These are phyloP conservation scores for Naematelia encephala DNA, from an alignment of 768 basidiomycete species.

Conservation along the genomic window DNA sequence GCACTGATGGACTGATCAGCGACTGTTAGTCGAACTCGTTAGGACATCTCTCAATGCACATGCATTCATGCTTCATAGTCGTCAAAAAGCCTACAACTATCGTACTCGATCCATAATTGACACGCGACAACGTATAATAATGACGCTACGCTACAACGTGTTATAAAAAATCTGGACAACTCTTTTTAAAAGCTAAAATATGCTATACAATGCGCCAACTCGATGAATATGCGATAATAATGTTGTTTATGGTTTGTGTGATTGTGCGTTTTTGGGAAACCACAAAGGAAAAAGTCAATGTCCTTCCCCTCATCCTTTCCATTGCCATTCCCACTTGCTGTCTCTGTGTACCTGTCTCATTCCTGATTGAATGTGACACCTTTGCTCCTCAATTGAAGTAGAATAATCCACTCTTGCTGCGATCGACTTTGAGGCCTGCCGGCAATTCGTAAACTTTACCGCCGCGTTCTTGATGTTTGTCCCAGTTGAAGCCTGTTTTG, in stretches of 20 bases:
- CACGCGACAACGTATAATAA: too few relatives aligned
- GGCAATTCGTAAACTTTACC: conserved; percentile 41
- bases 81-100: background rate
- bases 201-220: conserved; percentile 5
- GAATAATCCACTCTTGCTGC: conserved; percentile 38
- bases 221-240: background rate
- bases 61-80: background rate
- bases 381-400: conserved; percentile 30
- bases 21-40: too few relatives aligned
- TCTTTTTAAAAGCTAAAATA: too few relatives aligned
- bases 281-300: too few relatives aligned
- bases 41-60: background rate
- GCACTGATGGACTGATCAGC: too few relatives aligned
- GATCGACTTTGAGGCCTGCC: conserved; percentile 27
- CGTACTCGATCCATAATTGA: background rate
- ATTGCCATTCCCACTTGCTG: background rate
- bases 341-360: background rate
- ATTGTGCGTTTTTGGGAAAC: background rate
- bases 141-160: too few relatives aligned
- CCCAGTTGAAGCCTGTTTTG: conserved; percentile 34
- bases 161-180: too few relatives aligned
- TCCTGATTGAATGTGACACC: background rate
- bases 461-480: conserved; percentile 32
- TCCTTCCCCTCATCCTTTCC: background rate
- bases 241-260: background rate